Conservation (phyloP, 306 rosid genomes). For the Crotalaria pallida region DNA sequence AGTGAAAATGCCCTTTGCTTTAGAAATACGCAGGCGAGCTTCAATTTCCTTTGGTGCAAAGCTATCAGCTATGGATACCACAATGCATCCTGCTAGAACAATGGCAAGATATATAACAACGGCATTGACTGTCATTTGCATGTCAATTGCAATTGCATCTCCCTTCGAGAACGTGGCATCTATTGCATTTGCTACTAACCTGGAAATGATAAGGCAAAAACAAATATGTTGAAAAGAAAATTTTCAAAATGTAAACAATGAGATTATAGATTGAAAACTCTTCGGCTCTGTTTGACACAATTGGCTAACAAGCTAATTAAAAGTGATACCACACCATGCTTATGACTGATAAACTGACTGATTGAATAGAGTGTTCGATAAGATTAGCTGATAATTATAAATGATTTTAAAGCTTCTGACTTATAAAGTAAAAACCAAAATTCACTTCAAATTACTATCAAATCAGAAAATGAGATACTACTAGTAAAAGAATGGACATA, state of each 20-base stretch:
- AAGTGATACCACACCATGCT: no score
- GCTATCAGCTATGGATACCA: conserved; percentile 94
- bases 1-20: conserved; percentile 83
- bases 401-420: no score
- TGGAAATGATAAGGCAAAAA: conserved; percentile 23
- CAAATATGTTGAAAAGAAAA: neutral
- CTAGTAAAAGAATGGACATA: neutral
- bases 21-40: conserved; percentile 63
- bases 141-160: conserved; percentile 92
- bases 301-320: no score
- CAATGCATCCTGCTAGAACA: conserved; percentile 67
- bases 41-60: conserved; percentile 81
- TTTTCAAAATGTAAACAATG: neutral
- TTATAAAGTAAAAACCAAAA: no score
- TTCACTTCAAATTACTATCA: no score
- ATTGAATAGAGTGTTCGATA: no score
- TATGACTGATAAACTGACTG: no score
- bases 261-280: neutral
- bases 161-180: conserved; percentile 71
- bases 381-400: no score
- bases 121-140: conserved; percentile 80
- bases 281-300: no score
- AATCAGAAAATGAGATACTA: neutral
- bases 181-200: conserved; percentile 83
- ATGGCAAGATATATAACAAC: conserved; percentile 78